Conservation (phyloP, 331 rosid species). For the Telfairia occidentalis region DNA sequence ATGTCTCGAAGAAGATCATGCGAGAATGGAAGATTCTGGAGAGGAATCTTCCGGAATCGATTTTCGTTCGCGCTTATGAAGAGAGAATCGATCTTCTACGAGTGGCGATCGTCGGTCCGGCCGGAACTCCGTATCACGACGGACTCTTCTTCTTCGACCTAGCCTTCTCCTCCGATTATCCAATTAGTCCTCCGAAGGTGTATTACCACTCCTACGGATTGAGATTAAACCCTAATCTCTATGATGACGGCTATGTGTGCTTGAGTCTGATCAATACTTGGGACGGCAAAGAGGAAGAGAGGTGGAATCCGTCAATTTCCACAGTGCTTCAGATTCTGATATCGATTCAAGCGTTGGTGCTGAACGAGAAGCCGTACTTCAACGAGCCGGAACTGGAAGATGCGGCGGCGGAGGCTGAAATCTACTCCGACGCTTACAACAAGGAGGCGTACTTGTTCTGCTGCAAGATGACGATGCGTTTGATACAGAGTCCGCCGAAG, state of each 20-base stretch:
- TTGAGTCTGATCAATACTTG: slow-evolving; percentile 62
- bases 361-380: slow-evolving; percentile 41
- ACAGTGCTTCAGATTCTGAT: slow-evolving; percentile 43
- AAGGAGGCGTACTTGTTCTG: slow-evolving; percentile 20
- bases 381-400: slow-evolving; percentile 33
- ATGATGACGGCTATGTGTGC: slow-evolving; percentile 29
- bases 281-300: slow-evolving; percentile 21
- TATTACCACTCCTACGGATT: slow-evolving; percentile 31
- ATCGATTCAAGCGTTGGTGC: slow-evolving; percentile 56
- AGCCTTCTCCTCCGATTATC: slow-evolving; percentile 31
- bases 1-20: slow-evolving; percentile 24
- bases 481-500: slow-evolving; percentile 23
- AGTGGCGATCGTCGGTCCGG: slow-evolving; percentile 44
- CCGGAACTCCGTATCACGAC: slow-evolving; percentile 67
- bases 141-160: slow-evolving; percentile 61
- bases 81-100: slow-evolving; percentile 34
- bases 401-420: not conserved
- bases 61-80: slow-evolving; percentile 44
- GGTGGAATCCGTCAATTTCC: slow-evolving; percentile 34
- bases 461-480: slow-evolving; percentile 7
- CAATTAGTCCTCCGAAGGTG: slow-evolving; percentile 34
- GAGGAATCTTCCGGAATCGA: slow-evolving; percentile 42
- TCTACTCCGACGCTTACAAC: slow-evolving; percentile 25
- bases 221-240: slow-evolving; percentile 43
- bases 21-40: slow-evolving; percentile 42